Conservation (phyloP, 306 rosid genomes). For the Inga laurina region DNA sequence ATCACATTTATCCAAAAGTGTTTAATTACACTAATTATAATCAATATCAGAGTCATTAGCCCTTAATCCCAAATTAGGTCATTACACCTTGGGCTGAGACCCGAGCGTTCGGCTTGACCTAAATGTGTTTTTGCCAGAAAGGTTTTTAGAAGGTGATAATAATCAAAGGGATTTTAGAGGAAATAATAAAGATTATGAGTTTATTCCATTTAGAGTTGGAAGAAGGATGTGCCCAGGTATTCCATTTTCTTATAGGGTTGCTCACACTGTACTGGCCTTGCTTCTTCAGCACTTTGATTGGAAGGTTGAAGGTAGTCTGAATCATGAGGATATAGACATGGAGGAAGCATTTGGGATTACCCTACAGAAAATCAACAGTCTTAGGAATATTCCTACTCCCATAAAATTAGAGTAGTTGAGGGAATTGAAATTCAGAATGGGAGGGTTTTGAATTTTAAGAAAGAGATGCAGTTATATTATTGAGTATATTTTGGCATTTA, state of each 20-base stretch:
- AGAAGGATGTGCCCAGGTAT: constrained; percentile 42
- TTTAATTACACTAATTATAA: no score
- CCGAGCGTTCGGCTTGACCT: constrained; percentile 24
- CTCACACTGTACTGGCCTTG: constrained; percentile 3
- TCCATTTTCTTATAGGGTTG: constrained; percentile 15
- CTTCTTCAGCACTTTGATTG: constrained; percentile 25
- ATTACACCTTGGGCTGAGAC: constrained; percentile 29
- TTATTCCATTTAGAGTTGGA: constrained; percentile 41
- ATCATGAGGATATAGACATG: constrained; percentile 29
- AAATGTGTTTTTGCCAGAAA: constrained; percentile 33
- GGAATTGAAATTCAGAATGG: background rate
- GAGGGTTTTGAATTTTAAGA: background rate
- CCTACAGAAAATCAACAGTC: constrained; percentile 23
- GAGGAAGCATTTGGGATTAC: constrained; percentile 29
- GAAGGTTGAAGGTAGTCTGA: constrained; percentile 19
- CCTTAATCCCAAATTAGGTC: no score
- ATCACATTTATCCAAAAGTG: no score
- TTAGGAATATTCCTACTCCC: background rate
- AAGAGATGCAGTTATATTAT: background rate
- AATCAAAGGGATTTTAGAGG: constrained; percentile 10
- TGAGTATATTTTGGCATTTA: background rate
- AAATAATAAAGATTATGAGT: constrained; percentile 19
- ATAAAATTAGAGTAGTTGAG: background rate
- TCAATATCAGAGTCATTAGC: no score
- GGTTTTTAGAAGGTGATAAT: constrained; percentile 20